Base-by-base conservation (phyloP, 495 filamentous ascomycete species). In the Penicillium antarcticum region DNA sequence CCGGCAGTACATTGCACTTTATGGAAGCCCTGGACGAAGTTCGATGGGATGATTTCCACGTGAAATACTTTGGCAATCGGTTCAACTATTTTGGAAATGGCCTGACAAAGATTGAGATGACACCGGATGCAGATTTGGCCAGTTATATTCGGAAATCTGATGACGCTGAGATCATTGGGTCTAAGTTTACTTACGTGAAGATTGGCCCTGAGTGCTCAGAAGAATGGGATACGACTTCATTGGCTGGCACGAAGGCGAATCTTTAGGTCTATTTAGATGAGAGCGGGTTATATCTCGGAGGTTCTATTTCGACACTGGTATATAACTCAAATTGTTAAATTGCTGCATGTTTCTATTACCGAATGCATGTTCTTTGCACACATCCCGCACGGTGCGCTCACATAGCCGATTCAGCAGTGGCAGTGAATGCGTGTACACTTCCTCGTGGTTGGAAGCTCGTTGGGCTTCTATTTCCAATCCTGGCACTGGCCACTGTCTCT, bases 21-120 rank as follows among this genome's bases (percentile, higher is more conserved):
- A 71, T 80, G 18, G 78, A 83, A 45, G 65, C 71, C 5, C 41
- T 81, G 29, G 53, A 66, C 17, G 68, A 71, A 46, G 60, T 72
- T 0, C 63, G 78, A 1, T 56, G 47, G 8, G 76, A 81, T 12
- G 78, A 81, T 53, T 82, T 65, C 60, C 63, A 77, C 3, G 43
- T 78, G 34, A 53, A 61, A 41, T 79, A 80, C 51, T 52, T 55
- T 0, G 63, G 65, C 6, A 78, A 80, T 42, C 53, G 77, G 23
- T 80, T 80, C 56, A 51, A 60, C 5, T 80, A 69, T 61, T 41
- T 80, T 48, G 76, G 78, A 4, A 74, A 76, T 53, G 78, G 78
- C 4, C 31, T 55, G 23, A 52, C 39, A 11, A 53, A 66, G 51
- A 50, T 45, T 3, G 63, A 63, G 44, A 41, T 47, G 51, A 52